phyloP scores from a whole-genome alignment of 139 green algal species.

The Chlorella sp. region DNA sequence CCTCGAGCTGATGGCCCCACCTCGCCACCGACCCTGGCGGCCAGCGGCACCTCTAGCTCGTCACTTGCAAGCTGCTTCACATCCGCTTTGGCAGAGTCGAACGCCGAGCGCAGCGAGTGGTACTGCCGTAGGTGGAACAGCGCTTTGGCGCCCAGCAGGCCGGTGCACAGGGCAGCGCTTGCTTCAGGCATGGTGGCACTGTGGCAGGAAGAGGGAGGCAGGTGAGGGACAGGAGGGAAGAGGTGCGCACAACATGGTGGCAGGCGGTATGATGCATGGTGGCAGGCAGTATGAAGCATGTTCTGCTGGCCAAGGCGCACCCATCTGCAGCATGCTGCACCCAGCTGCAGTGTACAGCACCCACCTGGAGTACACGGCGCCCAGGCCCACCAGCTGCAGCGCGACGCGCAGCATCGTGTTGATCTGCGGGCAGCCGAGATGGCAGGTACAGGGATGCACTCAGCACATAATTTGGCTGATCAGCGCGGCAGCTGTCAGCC shows the following conservation, averaged over 20 bases:
- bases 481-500: too few species aligned
- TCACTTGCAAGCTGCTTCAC: slow-evolving; percentile 18
- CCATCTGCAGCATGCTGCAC: too few species aligned
- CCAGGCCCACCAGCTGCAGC: slow-evolving; percentile 65
- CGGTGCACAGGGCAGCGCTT: neutral
- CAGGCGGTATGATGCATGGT: too few species aligned
- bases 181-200: slow-evolving; percentile 10
- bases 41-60: neutral
- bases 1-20: neutral
- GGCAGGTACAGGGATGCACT: too few species aligned
- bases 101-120: slow-evolving; percentile 9
- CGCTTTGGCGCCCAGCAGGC: slow-evolving; percentile 23
- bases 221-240: neutral
- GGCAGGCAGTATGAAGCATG: too few species aligned
- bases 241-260: neutral
- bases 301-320: too few species aligned
- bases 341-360: neutral
- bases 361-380: slow-evolving; percentile 16
- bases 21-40: neutral
- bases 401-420: slow-evolving; percentile 65
- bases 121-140: neutral
- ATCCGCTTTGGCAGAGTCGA: slow-evolving; percentile 3
- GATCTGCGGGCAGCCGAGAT: too few species aligned
- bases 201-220: neutral
- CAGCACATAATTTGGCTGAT: too few species aligned